These are phyloP conservation scores for Neurospora sp. DNA, from an alignment of 495 filamentous ascomycete species.

Conservation along the genomic window DNA sequence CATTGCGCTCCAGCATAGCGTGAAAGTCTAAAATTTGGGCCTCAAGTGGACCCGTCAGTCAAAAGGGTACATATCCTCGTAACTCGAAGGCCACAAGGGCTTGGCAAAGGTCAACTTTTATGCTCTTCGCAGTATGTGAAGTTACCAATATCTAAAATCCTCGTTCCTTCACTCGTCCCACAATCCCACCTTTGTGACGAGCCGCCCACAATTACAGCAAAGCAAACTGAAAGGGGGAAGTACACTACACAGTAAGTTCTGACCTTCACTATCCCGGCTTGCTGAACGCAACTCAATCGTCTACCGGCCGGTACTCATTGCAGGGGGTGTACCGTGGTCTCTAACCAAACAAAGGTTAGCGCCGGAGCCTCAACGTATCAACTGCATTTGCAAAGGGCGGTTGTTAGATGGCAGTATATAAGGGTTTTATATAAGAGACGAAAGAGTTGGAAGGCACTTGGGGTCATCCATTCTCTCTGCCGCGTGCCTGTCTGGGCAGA, in stretches of 20 bases:
- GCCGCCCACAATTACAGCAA: not conserved
- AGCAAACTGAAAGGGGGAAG: not conserved
- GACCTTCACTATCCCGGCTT: not conserved
- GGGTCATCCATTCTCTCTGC: not conserved
- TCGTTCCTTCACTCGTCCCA: not conserved
- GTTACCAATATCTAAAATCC: not conserved
- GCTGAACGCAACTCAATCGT: not conserved
- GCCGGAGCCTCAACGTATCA: not conserved
- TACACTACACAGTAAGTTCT: not conserved
- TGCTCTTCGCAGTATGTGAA: not conserved
- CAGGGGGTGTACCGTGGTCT: not conserved
- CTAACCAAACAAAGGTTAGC: not conserved
- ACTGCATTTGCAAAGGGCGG: not conserved
- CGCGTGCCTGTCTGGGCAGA: not conserved
- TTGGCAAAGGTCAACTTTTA: not conserved
- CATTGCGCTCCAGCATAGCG: not conserved
- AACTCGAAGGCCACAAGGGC: not conserved
- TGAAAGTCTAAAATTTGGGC: not conserved
- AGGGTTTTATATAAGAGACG: not conserved
- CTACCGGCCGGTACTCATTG: not conserved
- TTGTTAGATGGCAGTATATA: not conserved
- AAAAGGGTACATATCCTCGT: not conserved
- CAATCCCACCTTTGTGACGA: not conserved
- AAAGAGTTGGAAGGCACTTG: not conserved
- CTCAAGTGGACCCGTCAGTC: not conserved